Base-by-base conservation (phyloP, 371 early-diverging fungal genomes). In the Mucor racemosus region DNA sequence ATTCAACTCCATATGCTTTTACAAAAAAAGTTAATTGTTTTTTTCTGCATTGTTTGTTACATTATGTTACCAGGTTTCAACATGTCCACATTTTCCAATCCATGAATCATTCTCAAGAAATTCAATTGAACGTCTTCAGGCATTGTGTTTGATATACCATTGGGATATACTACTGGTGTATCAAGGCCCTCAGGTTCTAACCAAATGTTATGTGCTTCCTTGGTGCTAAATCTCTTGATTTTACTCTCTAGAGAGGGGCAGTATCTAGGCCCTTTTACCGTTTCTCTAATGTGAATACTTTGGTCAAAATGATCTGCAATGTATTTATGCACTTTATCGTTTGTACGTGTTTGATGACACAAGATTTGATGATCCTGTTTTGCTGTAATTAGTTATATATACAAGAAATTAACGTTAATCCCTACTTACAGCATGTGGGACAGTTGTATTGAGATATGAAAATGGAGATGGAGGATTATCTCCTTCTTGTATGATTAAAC, bases 211-310 rank as follows among this genome's bases (percentile, higher is more conserved):
- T 94, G 95, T 4, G 86, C 79, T 15, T 78, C 68, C 63, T 90
- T 89, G 17, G 87, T 80, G 17, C 80, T 74, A 58, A 94, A 94
- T 13, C 94, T 82, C 62, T 89, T 85, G 26, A 94, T 85, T 75
- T 94, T 94, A 60, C 91, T 87, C 73, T 94, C 95, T 36, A 94
- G 80, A 7, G 93, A 93, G 5, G 95, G 95, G 50, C 95, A 94
- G 65, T 94, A 94, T 8, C 94, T 82, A n/a, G 95, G 95, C 0
- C 95, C 95, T 46, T 89, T 88, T 31, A 94, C 91, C 0, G 91
- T 91, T 64, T 94, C 94, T 17, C 92, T 78, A 42, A 94, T 93
- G 72, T 94, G 94, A 41, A 94, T 90, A 40, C 90, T 91, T 70
- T 88, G 78, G 74, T 93, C 88, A 57, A 94, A 82, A 74, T 94